phyloP scores from a whole-genome alignment of 441 rosid species.

The Geranium incanum region DNA sequence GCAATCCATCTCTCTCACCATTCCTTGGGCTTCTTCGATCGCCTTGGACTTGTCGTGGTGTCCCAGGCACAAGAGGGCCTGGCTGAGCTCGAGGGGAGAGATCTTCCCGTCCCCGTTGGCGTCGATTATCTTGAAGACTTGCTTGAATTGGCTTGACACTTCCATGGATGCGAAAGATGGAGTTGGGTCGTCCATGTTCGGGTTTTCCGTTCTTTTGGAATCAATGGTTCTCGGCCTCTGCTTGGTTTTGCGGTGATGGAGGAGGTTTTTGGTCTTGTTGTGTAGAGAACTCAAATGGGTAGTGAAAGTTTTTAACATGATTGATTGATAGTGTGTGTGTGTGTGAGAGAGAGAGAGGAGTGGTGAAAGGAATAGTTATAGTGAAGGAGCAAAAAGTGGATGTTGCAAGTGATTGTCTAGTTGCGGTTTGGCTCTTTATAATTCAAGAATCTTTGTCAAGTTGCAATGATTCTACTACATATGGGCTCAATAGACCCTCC shows the following conservation, averaged over 20 bases:
- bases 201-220: too few species aligned
- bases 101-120: constrained; percentile 46
- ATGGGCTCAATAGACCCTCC: neutral
- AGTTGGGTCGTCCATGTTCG: constrained; percentile 21
- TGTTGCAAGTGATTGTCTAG: constrained; percentile 2
- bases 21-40: constrained; percentile 28
- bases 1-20: constrained; percentile 35
- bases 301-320: constrained; percentile 21
- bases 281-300: constrained; percentile 23
- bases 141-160: constrained; percentile 21
- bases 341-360: neutral
- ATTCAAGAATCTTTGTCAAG: neutral
- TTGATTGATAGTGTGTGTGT: neutral
- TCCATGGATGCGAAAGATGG: constrained; percentile 36
- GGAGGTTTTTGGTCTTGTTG: constrained; percentile 12
- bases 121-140: constrained; percentile 28
- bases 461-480: neutral
- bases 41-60: constrained; percentile 28
- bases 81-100: constrained; percentile 35
- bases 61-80: constrained; percentile 33
- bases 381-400: neutral
- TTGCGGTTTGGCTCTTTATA: constrained; percentile 11
- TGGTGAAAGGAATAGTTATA: neutral
- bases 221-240: neutral
- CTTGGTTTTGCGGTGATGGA: neutral